These are phyloP conservation scores for Chromera velia DNA, from an alignment of 73 alveolate species.

Conservation along the genomic window DNA sequence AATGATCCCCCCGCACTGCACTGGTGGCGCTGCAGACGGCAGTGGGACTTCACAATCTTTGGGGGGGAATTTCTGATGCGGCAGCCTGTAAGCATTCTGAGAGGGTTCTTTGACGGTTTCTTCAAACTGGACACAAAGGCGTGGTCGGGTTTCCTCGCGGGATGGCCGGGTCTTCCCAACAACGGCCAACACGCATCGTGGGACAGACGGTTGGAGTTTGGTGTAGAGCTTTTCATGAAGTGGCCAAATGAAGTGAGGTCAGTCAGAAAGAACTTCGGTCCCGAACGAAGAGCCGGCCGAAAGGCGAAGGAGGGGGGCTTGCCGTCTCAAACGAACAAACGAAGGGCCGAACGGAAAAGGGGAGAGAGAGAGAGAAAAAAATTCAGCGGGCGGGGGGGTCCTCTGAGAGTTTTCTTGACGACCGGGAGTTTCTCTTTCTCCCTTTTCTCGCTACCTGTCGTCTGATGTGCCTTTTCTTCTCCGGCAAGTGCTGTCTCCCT, in stretches of 20 bases:
- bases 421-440: no score
- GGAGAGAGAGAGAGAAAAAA: no score
- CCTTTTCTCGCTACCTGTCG: no score
- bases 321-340: no score
- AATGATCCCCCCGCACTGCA: neutral
- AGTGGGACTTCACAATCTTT: neutral
- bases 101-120: neutral
- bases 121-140: neutral
- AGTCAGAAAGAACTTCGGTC: no score
- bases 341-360: no score
- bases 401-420: no score
- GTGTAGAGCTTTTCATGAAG: neutral
- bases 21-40: neutral
- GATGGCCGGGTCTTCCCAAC: neutral
- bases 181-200: neutral
- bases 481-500: no score
- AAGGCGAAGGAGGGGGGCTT: no score
- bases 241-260: neutral
- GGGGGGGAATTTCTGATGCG: constrained; percentile 1
- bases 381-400: no score
- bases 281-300: no score
- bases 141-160: constrained; percentile 4
- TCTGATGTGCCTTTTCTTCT: no score
- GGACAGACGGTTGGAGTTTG: neutral
- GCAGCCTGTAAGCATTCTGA: neutral